A percentile compares a stretch with the other conserved stretches of the same genome.
Conservation (phyloP, 2,329 filamentous ascomycete genomes). For the Sarocladium strictum region DNA sequence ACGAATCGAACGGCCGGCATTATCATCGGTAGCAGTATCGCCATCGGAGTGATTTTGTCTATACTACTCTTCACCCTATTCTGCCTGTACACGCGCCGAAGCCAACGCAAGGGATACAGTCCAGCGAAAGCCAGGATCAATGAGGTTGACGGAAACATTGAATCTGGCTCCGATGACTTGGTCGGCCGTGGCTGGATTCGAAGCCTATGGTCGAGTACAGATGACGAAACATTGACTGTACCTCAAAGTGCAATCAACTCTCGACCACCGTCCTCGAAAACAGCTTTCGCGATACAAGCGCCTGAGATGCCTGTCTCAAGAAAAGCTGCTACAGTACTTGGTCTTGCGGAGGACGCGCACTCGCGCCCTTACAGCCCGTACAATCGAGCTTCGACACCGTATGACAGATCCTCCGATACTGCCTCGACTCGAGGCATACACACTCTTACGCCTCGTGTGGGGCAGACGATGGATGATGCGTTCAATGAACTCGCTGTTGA, state of each 20-base stretch:
- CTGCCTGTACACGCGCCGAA: neutral
- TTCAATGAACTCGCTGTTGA: conserved; percentile 1
- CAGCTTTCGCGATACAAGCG: neutral
- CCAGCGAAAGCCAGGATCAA: neutral
- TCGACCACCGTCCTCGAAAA: neutral
- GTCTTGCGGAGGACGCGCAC: neutral
- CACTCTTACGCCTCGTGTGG: neutral
- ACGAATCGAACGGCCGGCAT: neutral
- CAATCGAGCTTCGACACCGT: neutral
- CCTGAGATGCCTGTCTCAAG: neutral
- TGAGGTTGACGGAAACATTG: neutral
- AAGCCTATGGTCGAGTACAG: neutral
- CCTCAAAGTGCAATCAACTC: neutral
- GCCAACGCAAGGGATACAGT: neutral
- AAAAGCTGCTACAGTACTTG: neutral
- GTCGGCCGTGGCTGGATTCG: neutral
- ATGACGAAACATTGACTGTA: neutral
- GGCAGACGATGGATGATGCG: neutral
- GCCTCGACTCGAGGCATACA: neutral
- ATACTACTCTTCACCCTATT: neutral
- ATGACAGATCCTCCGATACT: neutral
- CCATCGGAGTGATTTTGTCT: neutral
- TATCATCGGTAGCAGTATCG: conserved; percentile 1
- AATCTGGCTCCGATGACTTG: neutral
- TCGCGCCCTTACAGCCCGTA: neutral